These are phyloP conservation scores for Kodamaea hsintzibuensis DNA, from an alignment of 805 yeast genomes.

Conservation along the genomic window DNA sequence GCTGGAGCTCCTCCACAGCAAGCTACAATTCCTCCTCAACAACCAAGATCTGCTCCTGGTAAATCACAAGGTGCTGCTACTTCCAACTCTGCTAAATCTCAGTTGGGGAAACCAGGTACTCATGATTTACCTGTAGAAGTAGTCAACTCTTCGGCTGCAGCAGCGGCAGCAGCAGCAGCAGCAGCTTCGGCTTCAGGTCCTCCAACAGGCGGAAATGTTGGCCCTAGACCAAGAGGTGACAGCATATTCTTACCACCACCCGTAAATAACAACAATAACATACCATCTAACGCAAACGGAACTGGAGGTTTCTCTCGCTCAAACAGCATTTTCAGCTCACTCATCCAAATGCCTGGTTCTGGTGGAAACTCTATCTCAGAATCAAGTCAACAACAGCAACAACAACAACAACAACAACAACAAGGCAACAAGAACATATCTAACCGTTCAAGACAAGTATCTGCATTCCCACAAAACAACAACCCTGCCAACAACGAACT, in stretches of 20 bases:
- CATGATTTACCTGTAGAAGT: background rate
- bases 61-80: background rate
- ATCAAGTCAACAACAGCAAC: constrained; percentile 6
- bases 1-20: background rate
- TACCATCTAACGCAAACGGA: background rate
- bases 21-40: background rate
- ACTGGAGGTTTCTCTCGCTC: constrained; percentile 11
- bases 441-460: constrained; percentile 19
- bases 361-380: constrained; percentile 34
- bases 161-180: background rate
- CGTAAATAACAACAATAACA: background rate
- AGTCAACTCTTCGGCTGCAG: background rate
- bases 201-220: background rate
- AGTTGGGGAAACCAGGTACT: background rate
- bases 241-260: constrained; percentile 10
- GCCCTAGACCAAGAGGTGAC: constrained; percentile 38
- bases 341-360: constrained; percentile 41
- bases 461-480: constrained; percentile 16
- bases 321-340: constrained; percentile 25
- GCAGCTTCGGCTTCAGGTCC: background rate
- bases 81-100: background rate
- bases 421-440: background rate
- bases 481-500: constrained; percentile 17
- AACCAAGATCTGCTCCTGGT: background rate
- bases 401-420: background rate